These are phyloP conservation scores for Termitomyces heimii DNA, from an alignment of 768 basidiomycete genomes.

Conservation along the genomic window DNA sequence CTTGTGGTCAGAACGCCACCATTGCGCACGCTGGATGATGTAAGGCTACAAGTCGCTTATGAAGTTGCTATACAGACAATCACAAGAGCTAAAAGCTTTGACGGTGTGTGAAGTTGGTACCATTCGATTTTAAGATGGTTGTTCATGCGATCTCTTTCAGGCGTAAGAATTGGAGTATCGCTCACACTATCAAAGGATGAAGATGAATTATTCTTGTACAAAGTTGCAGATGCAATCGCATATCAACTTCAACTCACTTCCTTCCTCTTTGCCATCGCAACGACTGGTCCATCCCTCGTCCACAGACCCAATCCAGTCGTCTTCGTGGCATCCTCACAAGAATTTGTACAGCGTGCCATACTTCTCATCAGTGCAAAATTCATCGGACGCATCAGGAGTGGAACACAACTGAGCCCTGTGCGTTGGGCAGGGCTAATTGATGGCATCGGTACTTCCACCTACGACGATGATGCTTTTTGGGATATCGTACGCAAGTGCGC, in stretches of 20 bases:
- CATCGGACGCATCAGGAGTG: slow-evolving; percentile 31
- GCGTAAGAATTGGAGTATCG: slow-evolving; percentile 52
- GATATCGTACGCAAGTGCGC: slow-evolving; percentile 65
- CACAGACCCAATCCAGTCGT: slow-evolving; percentile 39
- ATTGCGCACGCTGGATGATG: slow-evolving; percentile 51
- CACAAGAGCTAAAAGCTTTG: slow-evolving; percentile 39
- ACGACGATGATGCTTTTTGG: slow-evolving; percentile 64
- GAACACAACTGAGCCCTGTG: neutral
- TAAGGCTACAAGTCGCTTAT: slow-evolving; percentile 54
- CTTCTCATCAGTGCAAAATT: slow-evolving; percentile 66
- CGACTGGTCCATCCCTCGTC: slow-evolving; percentile 30
- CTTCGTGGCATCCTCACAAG: slow-evolving; percentile 49
- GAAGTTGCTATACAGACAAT: slow-evolving; percentile 51
- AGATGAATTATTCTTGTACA: slow-evolving; percentile 50
- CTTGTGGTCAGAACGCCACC: slow-evolving; percentile 5
- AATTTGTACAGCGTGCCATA: slow-evolving; percentile 60
- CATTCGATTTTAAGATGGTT: neutral
- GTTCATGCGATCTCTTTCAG: slow-evolving; percentile 15
- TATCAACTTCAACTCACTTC: slow-evolving; percentile 33
- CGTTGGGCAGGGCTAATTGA: slow-evolving; percentile 44
- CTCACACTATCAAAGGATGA: slow-evolving; percentile 53
- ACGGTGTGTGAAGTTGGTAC: slow-evolving; percentile 28
- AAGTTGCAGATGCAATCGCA: slow-evolving; percentile 43
- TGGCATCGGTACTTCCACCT: slow-evolving; percentile 46
- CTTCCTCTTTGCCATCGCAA: slow-evolving; percentile 52